Conservation (phyloP, 306 rosid species). For the Vicia villosa region DNA sequence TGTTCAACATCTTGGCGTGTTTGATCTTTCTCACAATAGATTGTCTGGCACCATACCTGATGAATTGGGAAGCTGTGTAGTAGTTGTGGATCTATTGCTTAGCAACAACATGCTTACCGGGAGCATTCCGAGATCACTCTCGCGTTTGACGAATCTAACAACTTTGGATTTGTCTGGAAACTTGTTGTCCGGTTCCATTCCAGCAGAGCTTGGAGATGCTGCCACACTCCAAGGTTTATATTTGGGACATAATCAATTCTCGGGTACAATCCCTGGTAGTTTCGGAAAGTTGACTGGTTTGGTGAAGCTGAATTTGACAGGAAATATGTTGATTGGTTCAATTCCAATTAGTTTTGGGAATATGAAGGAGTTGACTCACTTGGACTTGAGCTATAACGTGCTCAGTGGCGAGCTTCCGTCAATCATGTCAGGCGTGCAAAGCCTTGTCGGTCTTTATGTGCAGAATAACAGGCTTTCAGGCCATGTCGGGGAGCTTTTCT, state of each 20-base stretch:
- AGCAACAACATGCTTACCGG: constrained; percentile 82
- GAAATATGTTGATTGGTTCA: constrained; percentile 68
- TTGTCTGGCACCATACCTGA: constrained; percentile 88
- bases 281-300: constrained; percentile 64
- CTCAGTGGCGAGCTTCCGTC: constrained; percentile 78
- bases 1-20: constrained; percentile 89
- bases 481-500: constrained; percentile 55
- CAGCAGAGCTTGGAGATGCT: constrained; percentile 66
- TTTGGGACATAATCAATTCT: constrained; percentile 72
- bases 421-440: constrained; percentile 66
- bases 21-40: constrained; percentile 81
- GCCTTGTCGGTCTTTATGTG: constrained; percentile 76
- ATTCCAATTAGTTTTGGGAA: constrained; percentile 65
- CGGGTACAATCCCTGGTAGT: constrained; percentile 65
- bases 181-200: constrained; percentile 77
- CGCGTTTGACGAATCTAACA: constrained; percentile 68
- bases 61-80: constrained; percentile 66
- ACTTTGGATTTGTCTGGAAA: constrained; percentile 90
- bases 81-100: constrained; percentile 70
- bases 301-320: constrained; percentile 93
- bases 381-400: constrained; percentile 70
- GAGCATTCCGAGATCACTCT: constrained; percentile 66
- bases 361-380: constrained; percentile 74
- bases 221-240: constrained; percentile 84
- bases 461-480: constrained; percentile 84